phyloP scores from a whole-genome alignment of 169 alveolate species.

The Perkinsus chesapeaki region DNA sequence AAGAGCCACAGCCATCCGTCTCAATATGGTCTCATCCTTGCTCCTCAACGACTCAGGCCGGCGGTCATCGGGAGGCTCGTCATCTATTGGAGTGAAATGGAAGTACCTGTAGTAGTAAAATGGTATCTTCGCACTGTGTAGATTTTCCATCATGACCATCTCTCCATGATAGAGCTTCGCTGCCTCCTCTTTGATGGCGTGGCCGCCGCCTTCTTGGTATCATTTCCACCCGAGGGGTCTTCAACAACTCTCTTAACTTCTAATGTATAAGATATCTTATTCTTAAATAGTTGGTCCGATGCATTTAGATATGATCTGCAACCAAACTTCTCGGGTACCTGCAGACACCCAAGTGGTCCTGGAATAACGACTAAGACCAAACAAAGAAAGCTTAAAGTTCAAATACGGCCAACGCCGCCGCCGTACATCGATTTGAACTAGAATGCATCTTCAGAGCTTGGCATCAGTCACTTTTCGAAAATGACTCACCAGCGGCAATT shows the following conservation, averaged over 20 bases:
- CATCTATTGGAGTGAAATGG: background rate
- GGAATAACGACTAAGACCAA: no score
- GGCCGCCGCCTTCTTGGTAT: background rate
- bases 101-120: background rate
- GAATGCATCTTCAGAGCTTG: no score
- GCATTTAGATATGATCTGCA: background rate
- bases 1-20: background rate
- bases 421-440: no score
- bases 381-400: no score
- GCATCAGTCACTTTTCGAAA: no score
- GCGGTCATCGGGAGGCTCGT: background rate
- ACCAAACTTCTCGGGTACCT: background rate
- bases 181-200: background rate
- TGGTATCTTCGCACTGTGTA: background rate
- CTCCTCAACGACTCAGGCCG: background rate
- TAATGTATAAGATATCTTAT: background rate
- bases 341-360: background rate
- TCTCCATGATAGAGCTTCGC: background rate
- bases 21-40: background rate
- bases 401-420: background rate
- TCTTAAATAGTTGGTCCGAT: background rate
- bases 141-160: background rate
- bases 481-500: no score
- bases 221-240: background rate
- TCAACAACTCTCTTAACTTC: background rate